Conservation (phyloP, 768 basidiomycete genomes). For the Ephemerocybe angulata region DNA sequence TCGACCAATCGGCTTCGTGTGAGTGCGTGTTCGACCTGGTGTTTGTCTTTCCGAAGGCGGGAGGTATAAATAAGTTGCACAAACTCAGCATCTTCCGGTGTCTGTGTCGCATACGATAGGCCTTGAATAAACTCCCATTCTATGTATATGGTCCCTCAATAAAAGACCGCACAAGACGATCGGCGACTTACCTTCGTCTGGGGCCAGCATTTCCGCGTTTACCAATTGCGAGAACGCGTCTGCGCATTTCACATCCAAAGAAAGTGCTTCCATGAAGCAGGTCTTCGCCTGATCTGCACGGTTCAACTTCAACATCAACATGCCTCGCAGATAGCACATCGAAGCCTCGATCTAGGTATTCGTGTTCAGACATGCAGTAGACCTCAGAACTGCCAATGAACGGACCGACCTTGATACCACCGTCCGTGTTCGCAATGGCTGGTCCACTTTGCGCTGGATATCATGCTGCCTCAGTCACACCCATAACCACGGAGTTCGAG, state of each 20-base stretch:
- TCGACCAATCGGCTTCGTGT: conserved; percentile 77
- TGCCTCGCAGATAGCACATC: conserved; percentile 91
- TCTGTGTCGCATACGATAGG: conserved; percentile 78
- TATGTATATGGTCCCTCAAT: conserved; percentile 24
- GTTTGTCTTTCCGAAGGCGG: conserved; percentile 87
- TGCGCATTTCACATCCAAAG: conserved; percentile 94
- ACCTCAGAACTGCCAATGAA: not conserved
- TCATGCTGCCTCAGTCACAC: not conserved
- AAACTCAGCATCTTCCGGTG: conserved; percentile 85
- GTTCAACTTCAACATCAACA: conserved; percentile 92
- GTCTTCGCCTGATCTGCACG: conserved; percentile 88
- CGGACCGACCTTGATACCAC: conserved; percentile 82
- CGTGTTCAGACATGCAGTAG: not conserved
- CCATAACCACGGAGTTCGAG: not conserved
- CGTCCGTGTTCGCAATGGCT: conserved; percentile 77
- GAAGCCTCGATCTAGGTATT: conserved; percentile 83
- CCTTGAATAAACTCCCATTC: conserved; percentile 96
- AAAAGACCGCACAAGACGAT: not conserved
- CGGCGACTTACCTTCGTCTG: conserved; percentile 77
- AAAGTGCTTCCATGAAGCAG: conserved; percentile 93
- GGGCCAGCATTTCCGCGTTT: conserved; percentile 92
- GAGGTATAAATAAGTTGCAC: conserved; percentile 90
- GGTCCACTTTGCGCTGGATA: conserved; percentile 57
- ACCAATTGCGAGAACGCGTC: conserved; percentile 91
- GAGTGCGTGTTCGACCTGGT: conserved; percentile 74